phyloP scores from a whole-genome alignment of 768 basidiomycete species.

The Boletus tomentosulus region DNA sequence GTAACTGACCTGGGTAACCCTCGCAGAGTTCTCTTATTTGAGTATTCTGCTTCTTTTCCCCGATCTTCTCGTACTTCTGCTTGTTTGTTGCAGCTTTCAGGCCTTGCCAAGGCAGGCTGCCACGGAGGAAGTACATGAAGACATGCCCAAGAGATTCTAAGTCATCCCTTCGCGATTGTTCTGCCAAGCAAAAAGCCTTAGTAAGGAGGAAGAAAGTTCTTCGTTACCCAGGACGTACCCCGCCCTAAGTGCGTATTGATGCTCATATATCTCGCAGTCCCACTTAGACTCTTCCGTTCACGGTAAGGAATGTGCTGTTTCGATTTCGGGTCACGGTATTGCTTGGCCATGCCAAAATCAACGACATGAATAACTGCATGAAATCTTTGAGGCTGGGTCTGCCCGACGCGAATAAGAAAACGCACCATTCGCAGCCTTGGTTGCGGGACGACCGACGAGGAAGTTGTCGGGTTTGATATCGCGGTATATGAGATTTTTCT shows the following conservation, averaged over 20 bases:
- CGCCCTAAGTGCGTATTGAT: conserved; percentile 98
- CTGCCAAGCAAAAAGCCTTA: conserved; percentile 32
- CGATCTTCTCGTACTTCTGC: conserved; percentile 99
- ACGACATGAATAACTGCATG: conserved; percentile 81
- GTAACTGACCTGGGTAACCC: conserved; percentile 78
- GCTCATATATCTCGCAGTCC: conserved; percentile 99
- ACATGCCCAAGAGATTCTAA: conserved; percentile 99
- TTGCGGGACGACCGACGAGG: conserved; percentile 89
- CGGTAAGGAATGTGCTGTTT: conserved; percentile 99
- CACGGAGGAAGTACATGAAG: conserved; percentile 99
- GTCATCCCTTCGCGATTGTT: conserved; percentile 94
- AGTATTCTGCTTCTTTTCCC: conserved; percentile 99
- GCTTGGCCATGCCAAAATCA: conserved; percentile 99
- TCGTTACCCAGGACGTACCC: conserved; percentile 46
- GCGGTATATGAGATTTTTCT: conserved; percentile 98
- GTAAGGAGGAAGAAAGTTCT: conserved; percentile 1
- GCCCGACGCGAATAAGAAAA: neutral
- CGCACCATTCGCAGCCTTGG: conserved; percentile 80
- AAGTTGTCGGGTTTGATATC: conserved; percentile 99
- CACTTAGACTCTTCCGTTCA: conserved; percentile 94
- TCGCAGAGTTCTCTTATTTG: conserved; percentile 97
- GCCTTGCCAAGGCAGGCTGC: conserved; percentile 98
- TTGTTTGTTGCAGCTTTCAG: conserved; percentile 99
- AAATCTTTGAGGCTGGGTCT: neutral
- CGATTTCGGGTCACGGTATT: conserved; percentile 98